phyloP scores from a whole-genome alignment of 2,329 filamentous ascomycete genomes.

The Cadophora gregata region DNA sequence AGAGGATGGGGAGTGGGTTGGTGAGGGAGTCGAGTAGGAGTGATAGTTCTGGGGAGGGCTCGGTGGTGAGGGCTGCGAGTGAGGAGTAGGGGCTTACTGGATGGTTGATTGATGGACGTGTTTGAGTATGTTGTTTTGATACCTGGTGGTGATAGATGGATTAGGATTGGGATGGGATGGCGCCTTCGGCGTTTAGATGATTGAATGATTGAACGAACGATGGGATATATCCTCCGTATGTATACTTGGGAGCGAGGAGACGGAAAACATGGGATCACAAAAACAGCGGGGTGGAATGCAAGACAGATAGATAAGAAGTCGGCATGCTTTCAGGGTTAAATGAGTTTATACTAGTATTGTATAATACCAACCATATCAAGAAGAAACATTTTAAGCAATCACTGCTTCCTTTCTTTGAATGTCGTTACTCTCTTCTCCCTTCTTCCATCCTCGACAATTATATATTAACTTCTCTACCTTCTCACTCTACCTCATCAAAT shows the following conservation, averaged over 20 bases:
- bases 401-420: neutral
- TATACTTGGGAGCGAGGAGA: neutral
- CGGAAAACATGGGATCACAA: neutral
- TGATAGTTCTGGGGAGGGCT: constrained; percentile 4
- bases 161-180: neutral
- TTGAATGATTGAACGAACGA: neutral
- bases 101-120: neutral
- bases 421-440: too few species aligned
- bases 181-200: neutral
- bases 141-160: neutral
- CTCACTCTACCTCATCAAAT: too few species aligned
- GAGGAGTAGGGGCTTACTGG: neutral
- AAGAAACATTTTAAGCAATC: neutral
- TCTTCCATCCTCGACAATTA: too few species aligned
- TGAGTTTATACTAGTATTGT: constrained; percentile 12
- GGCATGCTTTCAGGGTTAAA: neutral
- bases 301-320: neutral
- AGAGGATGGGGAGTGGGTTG: neutral
- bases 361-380: constrained; percentile 10
- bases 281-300: neutral
- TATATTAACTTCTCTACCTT: too few species aligned
- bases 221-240: neutral
- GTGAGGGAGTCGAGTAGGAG: constrained; percentile 20
- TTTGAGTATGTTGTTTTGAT: constrained; percentile 8
- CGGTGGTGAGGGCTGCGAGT: constrained; percentile 4